A percentile compares a stretch with the other conserved stretches of the same genome.
Conservation (phyloP, 345 rosid genomes). For the Pelargonium nanum region DNA sequence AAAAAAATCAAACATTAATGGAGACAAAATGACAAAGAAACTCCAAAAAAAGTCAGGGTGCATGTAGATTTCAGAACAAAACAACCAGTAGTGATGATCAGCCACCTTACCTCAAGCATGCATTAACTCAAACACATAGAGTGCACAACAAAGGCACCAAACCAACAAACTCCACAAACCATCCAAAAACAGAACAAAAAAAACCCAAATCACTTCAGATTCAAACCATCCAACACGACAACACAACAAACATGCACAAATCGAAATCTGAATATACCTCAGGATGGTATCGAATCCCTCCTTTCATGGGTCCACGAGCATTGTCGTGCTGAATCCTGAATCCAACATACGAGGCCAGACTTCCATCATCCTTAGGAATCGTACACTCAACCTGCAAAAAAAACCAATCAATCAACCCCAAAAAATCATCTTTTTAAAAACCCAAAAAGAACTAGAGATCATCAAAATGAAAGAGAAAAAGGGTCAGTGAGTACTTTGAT, state of each 20-base stretch:
- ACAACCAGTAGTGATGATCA: too few species aligned
- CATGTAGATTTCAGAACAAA: too few species aligned
- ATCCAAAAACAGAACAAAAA: too few species aligned
- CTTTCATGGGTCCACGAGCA: conserved; percentile 99
- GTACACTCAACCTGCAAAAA: conserved; percentile 83
- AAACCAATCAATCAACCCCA: conserved; percentile 5
- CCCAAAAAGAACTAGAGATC: background rate
- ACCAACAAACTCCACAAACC: background rate
- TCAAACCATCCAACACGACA: background rate
- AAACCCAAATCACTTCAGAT: background rate
- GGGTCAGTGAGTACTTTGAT: conserved; percentile 72
- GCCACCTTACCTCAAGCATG: too few species aligned
- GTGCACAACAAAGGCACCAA: background rate
- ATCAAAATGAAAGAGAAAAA: too few species aligned
- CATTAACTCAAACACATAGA: background rate
- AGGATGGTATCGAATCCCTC: conserved; percentile 97
- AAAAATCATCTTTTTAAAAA: background rate
- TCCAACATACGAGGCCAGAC: conserved; percentile 71
- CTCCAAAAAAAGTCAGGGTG: too few species aligned
- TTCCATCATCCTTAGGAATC: conserved; percentile 96
- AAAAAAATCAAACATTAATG: too few species aligned
- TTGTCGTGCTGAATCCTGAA: conserved; percentile 97
- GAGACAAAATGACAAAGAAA: too few species aligned
- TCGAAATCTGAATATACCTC: conserved; percentile 44
- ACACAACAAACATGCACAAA: background rate